phyloP scores from a whole-genome alignment of 2,329 filamentous ascomycete genomes.

The Coniochaeta ligniaria region DNA sequence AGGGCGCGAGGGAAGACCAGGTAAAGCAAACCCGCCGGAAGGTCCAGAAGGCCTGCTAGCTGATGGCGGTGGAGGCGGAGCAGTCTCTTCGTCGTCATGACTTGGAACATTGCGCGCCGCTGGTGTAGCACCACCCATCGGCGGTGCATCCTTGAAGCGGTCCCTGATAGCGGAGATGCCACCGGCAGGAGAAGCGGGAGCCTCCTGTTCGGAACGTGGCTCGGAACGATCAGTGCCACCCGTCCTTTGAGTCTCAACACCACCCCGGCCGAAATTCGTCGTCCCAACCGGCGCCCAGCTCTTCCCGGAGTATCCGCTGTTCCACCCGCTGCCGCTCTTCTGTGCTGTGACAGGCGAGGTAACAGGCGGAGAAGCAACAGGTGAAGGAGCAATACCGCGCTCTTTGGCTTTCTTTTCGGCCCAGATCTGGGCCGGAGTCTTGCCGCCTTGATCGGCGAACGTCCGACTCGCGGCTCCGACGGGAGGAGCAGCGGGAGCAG shows the following conservation, averaged over 20 bases:
- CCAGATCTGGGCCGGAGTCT: constrained; percentile 95
- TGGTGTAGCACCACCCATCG: constrained; percentile 49
- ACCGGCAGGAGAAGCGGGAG: constrained; percentile 49
- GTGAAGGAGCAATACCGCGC: constrained; percentile 44
- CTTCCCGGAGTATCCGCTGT: constrained; percentile 86
- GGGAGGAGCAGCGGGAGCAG: constrained; percentile 51
- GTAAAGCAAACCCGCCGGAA: constrained; percentile 69
- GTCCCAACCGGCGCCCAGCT: constrained; percentile 82
- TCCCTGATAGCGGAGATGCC: constrained; percentile 71
- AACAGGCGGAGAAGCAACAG: constrained; percentile 32
- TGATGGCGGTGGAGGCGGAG: constrained; percentile 55
- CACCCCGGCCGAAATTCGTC: constrained; percentile 59
- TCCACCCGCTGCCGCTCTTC: constrained; percentile 75
- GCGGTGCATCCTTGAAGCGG: constrained; percentile 71
- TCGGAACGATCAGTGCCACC: constrained; percentile 41
- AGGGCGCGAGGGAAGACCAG: constrained; percentile 61
- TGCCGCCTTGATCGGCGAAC: constrained; percentile 90
- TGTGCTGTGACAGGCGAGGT: constrained; percentile 58
- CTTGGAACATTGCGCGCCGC: constrained; percentile 23
- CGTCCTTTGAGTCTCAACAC: constrained; percentile 54
- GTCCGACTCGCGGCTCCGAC: constrained; percentile 81
- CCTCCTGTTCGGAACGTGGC: constrained; percentile 38
- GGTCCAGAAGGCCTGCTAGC: constrained; percentile 67
- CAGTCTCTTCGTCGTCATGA: constrained; percentile 37
- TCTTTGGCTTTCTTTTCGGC: constrained; percentile 92